Evolutionary conservation across 148 eudicot species (phyloP).

Genomic region (Silene uniflora): DNA sequence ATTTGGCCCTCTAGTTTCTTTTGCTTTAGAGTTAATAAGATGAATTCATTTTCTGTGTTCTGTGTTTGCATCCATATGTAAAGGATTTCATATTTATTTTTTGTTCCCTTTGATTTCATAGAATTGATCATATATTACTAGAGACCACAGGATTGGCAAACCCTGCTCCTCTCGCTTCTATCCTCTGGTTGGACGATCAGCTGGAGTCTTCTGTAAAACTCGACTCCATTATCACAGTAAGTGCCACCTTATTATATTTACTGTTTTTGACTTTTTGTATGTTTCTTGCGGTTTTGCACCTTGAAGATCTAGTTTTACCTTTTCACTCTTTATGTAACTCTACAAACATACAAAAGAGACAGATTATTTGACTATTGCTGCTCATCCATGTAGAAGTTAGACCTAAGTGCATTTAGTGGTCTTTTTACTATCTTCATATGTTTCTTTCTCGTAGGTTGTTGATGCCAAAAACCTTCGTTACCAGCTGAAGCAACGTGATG

Average conservation of each 20-base stretch:
- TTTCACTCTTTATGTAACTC: too few relatives aligned
- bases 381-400: background rate
- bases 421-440: background rate
- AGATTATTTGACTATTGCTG: background rate
- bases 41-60: background rate
- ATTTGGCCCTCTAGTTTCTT: background rate
- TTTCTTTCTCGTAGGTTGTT: slow-evolving; percentile 52
- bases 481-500: slow-evolving; percentile 65
- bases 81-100: background rate
- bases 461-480: slow-evolving; percentile 90
- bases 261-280: background rate
- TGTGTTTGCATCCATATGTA: background rate
- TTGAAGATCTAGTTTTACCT: background rate
- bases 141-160: slow-evolving; percentile 98
- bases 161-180: slow-evolving; percentile 98
- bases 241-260: slow-evolving; percentile 24
- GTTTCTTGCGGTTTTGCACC: background rate
- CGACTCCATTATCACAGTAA: slow-evolving; percentile 88
- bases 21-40: background rate
- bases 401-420: background rate
- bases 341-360: background rate
- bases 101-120: slow-evolving; percentile 28
- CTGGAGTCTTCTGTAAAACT: slow-evolving; percentile 83
- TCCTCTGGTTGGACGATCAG: slow-evolving; percentile 98
- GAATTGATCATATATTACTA: slow-evolving; percentile 92